Conservation (phyloP, 2,329 filamentous ascomycete genomes). For the Aspergillus sp. region DNA sequence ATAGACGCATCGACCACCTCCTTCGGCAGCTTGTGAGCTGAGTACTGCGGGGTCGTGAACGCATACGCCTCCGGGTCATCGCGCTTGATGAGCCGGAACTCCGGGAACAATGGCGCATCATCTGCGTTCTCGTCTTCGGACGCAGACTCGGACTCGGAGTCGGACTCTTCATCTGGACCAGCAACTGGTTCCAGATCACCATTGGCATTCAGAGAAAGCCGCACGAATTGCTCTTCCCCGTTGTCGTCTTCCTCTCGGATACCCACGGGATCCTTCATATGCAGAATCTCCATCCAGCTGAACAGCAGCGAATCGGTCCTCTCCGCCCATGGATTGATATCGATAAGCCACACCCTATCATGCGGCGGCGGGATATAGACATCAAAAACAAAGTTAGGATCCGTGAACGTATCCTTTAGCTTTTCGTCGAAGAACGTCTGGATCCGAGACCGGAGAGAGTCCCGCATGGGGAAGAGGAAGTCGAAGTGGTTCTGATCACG, state of each 20-base stretch:
- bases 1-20: constrained; percentile 77
- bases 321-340: constrained; percentile 93
- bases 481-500: constrained; percentile 88
- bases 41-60: constrained; percentile 84
- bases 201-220: constrained; percentile 35
- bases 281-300: constrained; percentile 83
- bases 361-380: constrained; percentile 81
- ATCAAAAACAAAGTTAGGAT: constrained; percentile 84
- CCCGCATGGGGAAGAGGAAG: constrained; percentile 71
- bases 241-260: constrained; percentile 38
- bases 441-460: constrained; percentile 68
- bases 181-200: constrained; percentile 16
- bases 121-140: constrained; percentile 47
- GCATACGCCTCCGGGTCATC: constrained; percentile 88
- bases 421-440: constrained; percentile 74
- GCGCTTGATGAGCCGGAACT: constrained; percentile 78
- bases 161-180: constrained; percentile 27
- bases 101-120: constrained; percentile 62
- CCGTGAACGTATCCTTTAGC: constrained; percentile 76
- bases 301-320: constrained; percentile 88
- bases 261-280: constrained; percentile 56
- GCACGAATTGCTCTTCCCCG: constrained; percentile 36
- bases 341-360: constrained; percentile 78
- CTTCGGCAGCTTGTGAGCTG: constrained; percentile 90
- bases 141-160: constrained; percentile 33